These are phyloP conservation scores for Dendryphion nanum DNA, from an alignment of 2,329 filamentous ascomycete species.

Conservation along the genomic window DNA sequence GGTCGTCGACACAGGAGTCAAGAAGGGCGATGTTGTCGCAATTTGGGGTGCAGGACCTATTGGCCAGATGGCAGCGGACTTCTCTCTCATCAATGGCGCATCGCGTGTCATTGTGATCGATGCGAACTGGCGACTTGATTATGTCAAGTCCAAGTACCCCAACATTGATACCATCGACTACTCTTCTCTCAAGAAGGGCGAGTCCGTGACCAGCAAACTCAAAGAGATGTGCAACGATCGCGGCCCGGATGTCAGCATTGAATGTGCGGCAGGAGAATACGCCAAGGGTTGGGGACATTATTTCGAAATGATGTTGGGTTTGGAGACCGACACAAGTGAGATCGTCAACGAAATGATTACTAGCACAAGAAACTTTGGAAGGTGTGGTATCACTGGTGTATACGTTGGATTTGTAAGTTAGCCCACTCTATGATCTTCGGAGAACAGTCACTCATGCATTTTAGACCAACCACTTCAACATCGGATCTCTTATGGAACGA, in stretches of 20 bases:
- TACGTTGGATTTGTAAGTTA: conserved; percentile 58
- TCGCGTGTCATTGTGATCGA: conserved; percentile 77
- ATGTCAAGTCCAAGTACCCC: conserved; percentile 62
- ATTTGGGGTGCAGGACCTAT: conserved; percentile 88
- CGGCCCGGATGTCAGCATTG: conserved; percentile 72
- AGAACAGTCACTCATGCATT: not conserved
- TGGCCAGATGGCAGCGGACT: conserved; percentile 72
- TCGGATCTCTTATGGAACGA: conserved; percentile 80
- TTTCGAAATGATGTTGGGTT: conserved; percentile 60
- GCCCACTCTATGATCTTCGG: not conserved
- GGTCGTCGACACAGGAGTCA: conserved; percentile 81
- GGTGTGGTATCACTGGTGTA: conserved; percentile 74
- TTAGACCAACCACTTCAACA: conserved; percentile 79
- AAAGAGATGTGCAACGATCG: conserved; percentile 69
- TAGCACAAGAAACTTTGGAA: conserved; percentile 68
- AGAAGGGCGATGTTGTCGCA: conserved; percentile 72
- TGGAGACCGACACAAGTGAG: conserved; percentile 83
- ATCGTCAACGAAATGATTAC: conserved; percentile 78
- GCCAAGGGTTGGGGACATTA: conserved; percentile 62
- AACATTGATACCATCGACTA: conserved; percentile 70
- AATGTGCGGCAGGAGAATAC: conserved; percentile 65
- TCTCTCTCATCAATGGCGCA: conserved; percentile 69
- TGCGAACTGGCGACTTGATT: conserved; percentile 68
- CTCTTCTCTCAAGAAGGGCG: conserved; percentile 58
- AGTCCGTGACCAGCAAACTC: conserved; percentile 67